phyloP scores from a whole-genome alignment of 164 flowering plant genomes.

The Malania oleifera region DNA sequence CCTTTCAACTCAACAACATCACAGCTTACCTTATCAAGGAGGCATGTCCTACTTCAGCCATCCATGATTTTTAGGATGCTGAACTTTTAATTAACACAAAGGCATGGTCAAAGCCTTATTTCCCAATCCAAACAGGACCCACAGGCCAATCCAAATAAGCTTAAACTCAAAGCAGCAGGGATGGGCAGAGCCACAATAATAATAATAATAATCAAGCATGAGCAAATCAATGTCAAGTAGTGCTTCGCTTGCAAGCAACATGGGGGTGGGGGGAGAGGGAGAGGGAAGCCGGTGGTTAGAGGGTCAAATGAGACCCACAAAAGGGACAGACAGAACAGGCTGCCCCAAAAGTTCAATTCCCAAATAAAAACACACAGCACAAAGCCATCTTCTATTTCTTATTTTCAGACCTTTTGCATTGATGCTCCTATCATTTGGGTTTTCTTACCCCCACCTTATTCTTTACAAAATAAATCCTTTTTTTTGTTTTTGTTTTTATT shows the following conservation, averaged over 20 bases:
- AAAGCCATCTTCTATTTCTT: conserved; percentile 15
- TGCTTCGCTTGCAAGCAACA: conserved; percentile 11
- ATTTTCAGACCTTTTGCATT: conserved; percentile 1
- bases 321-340: conserved; percentile 11
- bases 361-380: conserved; percentile 20
- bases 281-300: conserved; percentile 13
- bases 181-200: background rate
- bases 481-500: too few relatives aligned
- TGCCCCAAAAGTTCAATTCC: conserved; percentile 5
- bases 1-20: too few relatives aligned
- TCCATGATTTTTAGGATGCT: too few relatives aligned
- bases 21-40: too few relatives aligned
- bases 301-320: too few relatives aligned
- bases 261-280: background rate
- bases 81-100: too few relatives aligned
- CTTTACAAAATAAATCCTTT: too few relatives aligned
- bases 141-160: too few relatives aligned
- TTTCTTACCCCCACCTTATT: background rate
- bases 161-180: too few relatives aligned
- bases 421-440: background rate
- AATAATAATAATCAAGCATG: background rate
- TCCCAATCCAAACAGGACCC: too few relatives aligned
- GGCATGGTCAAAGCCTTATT: too few relatives aligned
- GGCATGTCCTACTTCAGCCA: too few relatives aligned
- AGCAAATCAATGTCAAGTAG: background rate